phyloP scores from a whole-genome alignment of 2,329 filamentous ascomycete genomes.

The Aspergillus sp. region DNA sequence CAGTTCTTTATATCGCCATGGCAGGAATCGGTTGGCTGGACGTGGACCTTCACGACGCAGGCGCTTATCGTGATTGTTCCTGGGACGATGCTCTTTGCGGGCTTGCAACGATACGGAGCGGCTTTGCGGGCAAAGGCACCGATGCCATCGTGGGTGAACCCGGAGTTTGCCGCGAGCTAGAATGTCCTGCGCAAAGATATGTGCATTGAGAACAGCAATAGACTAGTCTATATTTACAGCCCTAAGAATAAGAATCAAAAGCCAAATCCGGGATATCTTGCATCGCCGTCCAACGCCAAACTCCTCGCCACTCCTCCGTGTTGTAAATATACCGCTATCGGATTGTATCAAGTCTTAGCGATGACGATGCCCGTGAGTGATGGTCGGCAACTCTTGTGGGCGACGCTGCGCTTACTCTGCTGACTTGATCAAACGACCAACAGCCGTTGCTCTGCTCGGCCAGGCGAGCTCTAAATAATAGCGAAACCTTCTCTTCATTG shows the following conservation, averaged over 20 bases:
- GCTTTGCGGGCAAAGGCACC: conserved; percentile 37
- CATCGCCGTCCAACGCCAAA: conserved; percentile 2
- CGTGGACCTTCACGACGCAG: conserved; percentile 53
- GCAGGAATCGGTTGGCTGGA: conserved; percentile 48
- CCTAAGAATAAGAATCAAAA: neutral
- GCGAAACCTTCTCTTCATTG: neutral
- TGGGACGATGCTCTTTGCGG: conserved; percentile 38
- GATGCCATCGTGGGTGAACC: conserved; percentile 48
- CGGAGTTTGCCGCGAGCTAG: conserved; percentile 35
- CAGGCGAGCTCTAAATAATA: neutral
- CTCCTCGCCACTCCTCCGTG: neutral
- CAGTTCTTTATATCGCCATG: conserved; percentile 55
- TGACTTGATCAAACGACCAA: neutral
- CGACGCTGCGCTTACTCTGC: neutral
- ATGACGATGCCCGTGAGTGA: neutral
- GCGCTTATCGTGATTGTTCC: conserved; percentile 47
- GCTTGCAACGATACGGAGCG: conserved; percentile 44
- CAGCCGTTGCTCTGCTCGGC: neutral
- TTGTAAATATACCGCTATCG: neutral
- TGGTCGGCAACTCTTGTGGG: neutral
- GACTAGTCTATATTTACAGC: neutral
- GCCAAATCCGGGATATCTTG: conserved; percentile 4
- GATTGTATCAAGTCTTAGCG: neutral
- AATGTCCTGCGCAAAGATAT: neutral
- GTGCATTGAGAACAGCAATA: neutral